Evolutionary conservation across 192 early-diverging fungal species (phyloP), one percentile per base, ranked within the genome.

Genomic region (Paraglomus occultum): DNA sequence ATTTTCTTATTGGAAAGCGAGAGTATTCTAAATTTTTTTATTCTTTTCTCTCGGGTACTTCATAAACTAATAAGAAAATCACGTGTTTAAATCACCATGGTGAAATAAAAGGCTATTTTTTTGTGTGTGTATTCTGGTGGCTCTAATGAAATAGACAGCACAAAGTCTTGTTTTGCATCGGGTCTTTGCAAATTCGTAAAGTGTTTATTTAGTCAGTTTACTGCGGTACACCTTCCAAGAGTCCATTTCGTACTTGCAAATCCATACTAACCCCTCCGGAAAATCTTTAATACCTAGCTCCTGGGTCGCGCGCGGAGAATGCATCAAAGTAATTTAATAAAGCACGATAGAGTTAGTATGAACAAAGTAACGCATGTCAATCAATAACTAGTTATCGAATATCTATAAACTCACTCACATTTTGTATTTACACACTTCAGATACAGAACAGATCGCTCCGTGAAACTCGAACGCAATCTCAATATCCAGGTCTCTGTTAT

Each of bases 401-500:
- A 17, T 15, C 22, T 42, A 67, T 17, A 18, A 52, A 38, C 14
- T 6, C 40, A 70, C 55, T 70, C 71, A 80, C 79, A 80, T 80
- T 51, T 74, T 76, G 67, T 77, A 80, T 72, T 74, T 76, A 67
- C 76, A 77, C 70, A 67, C 70, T 70, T 80, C 79, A 63, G 74
- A 73, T 46, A 72, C 23, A 45, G 71, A 59, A 65, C 74, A 73
- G 50, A 67, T 59, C 52, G 71, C 57, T 14, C 79, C 76, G 31
- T 51, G 63, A 63, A 80, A 80, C 51, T 77, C 75, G 48, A 75
- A 80, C 18, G 70, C 72, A 64, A 98, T 90, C 44, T 72, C 80
- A 72, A 99, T 96, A 71, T 98, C 95, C 49, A 97, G 80, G 77
- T 99, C 95, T 73, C 98, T 87, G 49, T 92, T 89, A 82, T 99